Evolutionary conservation across 768 basidiomycete genomes (phyloP).

Genomic region (Crucibulum laeve): DNA sequence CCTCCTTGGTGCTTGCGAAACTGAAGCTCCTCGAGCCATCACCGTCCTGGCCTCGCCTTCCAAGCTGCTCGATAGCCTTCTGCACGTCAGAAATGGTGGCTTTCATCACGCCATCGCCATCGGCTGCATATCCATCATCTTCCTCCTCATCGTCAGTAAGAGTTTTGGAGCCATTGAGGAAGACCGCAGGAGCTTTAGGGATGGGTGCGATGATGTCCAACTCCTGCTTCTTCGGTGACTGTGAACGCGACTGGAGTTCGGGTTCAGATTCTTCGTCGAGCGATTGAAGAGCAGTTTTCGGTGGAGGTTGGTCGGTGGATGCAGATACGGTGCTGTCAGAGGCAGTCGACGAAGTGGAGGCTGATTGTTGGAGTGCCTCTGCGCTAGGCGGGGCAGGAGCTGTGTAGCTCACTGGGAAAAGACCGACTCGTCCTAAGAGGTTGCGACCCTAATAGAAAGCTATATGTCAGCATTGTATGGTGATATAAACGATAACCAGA

Average conservation of each 20-base stretch:
- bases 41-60: conserved; percentile 36
- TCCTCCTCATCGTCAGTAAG: conserved; percentile 9
- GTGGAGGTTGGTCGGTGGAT: conserved; percentile 9
- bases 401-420: conserved; percentile 92
- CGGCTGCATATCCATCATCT: conserved; percentile 13
- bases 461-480: background rate
- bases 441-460: conserved; percentile 67
- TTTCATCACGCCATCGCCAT: conserved; percentile 61
- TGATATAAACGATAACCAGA: background rate
- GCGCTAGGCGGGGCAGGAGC: conserved; percentile 45
- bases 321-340: conserved; percentile 11
- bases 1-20: conserved; percentile 65
- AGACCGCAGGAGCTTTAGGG: conserved; percentile 29
- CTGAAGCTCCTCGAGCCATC: conserved; percentile 67
- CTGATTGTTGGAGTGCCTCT: conserved; percentile 16
- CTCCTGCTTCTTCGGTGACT: too few relatives aligned
- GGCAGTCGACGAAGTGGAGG: conserved; percentile 21
- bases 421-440: conserved; percentile 71
- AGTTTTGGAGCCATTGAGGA: conserved; percentile 17
- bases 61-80: conserved; percentile 85
- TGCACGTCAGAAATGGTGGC: conserved; percentile 90
- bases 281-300: conserved; percentile 31
- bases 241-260: conserved; percentile 21
- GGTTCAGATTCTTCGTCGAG: conserved; percentile 45
- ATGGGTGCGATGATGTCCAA: conserved; percentile 27